These are phyloP conservation scores for Suhomyces choctaworum DNA, from an alignment of 1,139 yeast species.

Conservation along the genomic window DNA sequence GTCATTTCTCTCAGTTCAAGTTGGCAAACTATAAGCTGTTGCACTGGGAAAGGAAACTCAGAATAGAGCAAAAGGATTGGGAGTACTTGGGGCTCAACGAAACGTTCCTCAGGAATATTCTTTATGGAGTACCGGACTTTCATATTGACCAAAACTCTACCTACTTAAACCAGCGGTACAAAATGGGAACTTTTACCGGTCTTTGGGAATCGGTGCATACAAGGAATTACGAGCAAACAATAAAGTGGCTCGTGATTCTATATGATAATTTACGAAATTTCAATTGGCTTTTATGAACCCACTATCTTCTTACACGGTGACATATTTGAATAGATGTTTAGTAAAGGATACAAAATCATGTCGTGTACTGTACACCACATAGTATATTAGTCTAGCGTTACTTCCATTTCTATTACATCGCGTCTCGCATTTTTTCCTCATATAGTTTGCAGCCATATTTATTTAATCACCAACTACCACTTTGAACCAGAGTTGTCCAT, in stretches of 20 bases:
- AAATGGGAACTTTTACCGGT: slow-evolving; percentile 26
- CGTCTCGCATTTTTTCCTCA: too few relatives aligned
- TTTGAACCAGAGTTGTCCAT: too few relatives aligned
- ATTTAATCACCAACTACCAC: too few relatives aligned
- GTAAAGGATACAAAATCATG: too few relatives aligned
- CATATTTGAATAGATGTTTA: too few relatives aligned
- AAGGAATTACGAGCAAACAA: slow-evolving; percentile 27
- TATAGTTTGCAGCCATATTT: too few relatives aligned
- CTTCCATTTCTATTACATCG: too few relatives aligned
- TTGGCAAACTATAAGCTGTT: slow-evolving; percentile 54
- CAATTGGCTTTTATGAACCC: slow-evolving; percentile 13
- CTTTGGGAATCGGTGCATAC: slow-evolving; percentile 26
- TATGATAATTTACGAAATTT: slow-evolving; percentile 28
- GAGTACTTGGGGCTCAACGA: slow-evolving; percentile 20
- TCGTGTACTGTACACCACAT: too few relatives aligned
- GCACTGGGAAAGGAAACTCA: slow-evolving; percentile 44
- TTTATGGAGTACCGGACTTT: slow-evolving; percentile 26
- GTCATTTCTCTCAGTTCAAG: slow-evolving; percentile 57
- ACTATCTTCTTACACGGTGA: too few relatives aligned
- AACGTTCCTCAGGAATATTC: slow-evolving; percentile 26
- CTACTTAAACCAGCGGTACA: slow-evolving; percentile 13
- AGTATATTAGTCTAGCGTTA: too few relatives aligned
- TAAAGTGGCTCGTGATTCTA: slow-evolving; percentile 31
- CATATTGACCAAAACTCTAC: slow-evolving; percentile 9
- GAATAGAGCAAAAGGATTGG: slow-evolving; percentile 26